These are phyloP conservation scores for Curvularia eragrostidis DNA, from an alignment of 2,329 filamentous ascomycete genomes.

Conservation along the genomic window DNA sequence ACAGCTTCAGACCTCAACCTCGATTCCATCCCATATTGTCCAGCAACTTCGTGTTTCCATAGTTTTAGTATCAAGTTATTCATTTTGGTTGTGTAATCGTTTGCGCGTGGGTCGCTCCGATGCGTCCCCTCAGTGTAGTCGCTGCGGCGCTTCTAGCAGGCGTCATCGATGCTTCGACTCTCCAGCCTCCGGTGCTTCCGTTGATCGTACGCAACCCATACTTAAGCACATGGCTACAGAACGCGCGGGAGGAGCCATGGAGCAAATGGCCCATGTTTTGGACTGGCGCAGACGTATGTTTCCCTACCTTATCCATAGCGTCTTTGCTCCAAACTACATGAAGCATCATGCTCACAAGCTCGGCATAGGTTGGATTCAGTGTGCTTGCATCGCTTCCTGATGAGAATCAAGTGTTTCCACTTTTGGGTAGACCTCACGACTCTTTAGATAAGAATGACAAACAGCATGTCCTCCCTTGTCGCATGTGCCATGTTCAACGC, in stretches of 20 bases:
- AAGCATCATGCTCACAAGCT: conserved; percentile 17
- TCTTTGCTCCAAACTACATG: not conserved
- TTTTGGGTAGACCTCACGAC: conserved; percentile 71
- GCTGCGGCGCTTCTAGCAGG: conserved; percentile 51
- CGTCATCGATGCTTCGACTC: conserved; percentile 57
- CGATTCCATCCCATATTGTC: conserved; percentile 3
- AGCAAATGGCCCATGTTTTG: conserved; percentile 87
- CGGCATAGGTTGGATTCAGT: conserved; percentile 63
- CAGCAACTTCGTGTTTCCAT: too few species aligned
- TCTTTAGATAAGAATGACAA: conserved; percentile 56
- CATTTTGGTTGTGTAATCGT: not conserved
- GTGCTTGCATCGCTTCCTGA: conserved; percentile 68
- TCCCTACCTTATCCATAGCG: not conserved
- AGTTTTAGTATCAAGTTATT: not conserved
- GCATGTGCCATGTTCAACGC: not conserved
- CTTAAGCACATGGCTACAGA: conserved; percentile 63
- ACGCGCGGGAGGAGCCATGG: conserved; percentile 78
- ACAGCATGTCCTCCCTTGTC: conserved; percentile 43
- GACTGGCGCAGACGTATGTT: conserved; percentile 68
- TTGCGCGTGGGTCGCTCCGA: conserved; percentile 22
- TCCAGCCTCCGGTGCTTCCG: conserved; percentile 62
- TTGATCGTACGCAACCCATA: conserved; percentile 60
- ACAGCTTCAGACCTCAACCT: conserved; percentile 21
- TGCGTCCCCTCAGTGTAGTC: conserved; percentile 35
- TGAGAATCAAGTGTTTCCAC: conserved; percentile 66